Conservation (phyloP, 371 early-diverging fungal genomes). For the Funneliformis caledonium region DNA sequence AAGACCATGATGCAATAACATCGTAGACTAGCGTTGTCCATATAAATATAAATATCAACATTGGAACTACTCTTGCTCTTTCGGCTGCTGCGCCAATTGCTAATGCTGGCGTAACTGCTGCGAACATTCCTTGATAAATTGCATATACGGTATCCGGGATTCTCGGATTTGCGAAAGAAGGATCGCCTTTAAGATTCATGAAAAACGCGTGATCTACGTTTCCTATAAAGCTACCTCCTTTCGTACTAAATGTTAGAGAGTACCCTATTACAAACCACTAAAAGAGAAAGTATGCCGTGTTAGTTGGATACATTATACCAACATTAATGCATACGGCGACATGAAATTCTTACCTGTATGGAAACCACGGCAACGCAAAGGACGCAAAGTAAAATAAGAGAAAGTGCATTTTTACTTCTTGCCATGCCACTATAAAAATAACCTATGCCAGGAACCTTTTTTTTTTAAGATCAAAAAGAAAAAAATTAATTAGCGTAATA, state of each 20-base stretch:
- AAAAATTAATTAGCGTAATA: too few relatives aligned
- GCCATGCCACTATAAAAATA: constrained; percentile 94
- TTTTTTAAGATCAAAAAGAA: too few relatives aligned
- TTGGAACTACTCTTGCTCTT: constrained; percentile 83
- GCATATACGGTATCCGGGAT: constrained; percentile 75
- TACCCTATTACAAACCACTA: constrained; percentile 89
- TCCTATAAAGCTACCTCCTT: constrained; percentile 75
- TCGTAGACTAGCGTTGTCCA: constrained; percentile 93
- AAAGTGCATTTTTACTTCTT: constrained; percentile 79
- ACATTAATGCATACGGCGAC: background rate
- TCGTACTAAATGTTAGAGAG: constrained; percentile 79
- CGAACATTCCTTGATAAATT: constrained; percentile 85
- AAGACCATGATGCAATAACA: constrained; percentile 90
- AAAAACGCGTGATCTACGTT: constrained; percentile 77
- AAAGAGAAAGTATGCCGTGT: background rate
- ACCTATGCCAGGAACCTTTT: constrained; percentile 73
- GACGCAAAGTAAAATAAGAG: constrained; percentile 79
- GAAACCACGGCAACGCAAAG: constrained; percentile 81
- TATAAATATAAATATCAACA: constrained; percentile 86
- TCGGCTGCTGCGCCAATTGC: constrained; percentile 93
- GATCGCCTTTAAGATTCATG: constrained; percentile 59
- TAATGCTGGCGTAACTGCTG: constrained; percentile 86
- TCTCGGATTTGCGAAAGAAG: constrained; percentile 63
- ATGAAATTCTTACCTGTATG: constrained; percentile 59
- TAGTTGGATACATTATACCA: background rate